These are phyloP conservation scores for Alternaria viburni DNA, from an alignment of 2,329 filamentous ascomycete genomes.

Conservation along the genomic window DNA sequence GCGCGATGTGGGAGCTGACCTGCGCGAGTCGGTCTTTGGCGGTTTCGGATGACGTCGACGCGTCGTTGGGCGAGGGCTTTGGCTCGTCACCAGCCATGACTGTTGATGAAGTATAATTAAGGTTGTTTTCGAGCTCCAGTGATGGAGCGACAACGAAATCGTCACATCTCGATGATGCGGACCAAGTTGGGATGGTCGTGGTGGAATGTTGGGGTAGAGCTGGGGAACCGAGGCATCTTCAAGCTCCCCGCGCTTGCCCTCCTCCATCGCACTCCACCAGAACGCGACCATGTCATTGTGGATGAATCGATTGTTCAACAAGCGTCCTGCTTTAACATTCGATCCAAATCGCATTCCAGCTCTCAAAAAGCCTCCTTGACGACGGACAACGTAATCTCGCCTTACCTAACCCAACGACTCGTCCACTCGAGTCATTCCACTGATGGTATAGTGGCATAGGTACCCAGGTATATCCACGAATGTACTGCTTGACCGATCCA, in stretches of 20 bases:
- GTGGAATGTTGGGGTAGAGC: constrained; percentile 15
- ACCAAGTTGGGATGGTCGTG: neutral
- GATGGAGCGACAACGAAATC: constrained; percentile 10
- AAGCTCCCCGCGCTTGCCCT: constrained; percentile 28
- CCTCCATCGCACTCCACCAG: neutral
- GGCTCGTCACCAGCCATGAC: constrained; percentile 35
- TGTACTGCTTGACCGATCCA: neutral
- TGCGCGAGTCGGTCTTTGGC: constrained; percentile 57
- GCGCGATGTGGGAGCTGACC: constrained; percentile 53
- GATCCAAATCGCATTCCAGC: neutral
- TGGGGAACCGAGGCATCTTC: constrained; percentile 39
- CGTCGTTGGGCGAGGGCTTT: constrained; percentile 19
- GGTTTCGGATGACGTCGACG: constrained; percentile 24
- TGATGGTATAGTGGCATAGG: neutral
- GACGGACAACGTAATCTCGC: neutral
- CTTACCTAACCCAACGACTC: neutral
- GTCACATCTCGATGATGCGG: constrained; percentile 27
- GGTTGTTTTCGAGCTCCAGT: constrained; percentile 8
- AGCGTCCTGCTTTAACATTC: neutral
- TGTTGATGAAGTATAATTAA: neutral
- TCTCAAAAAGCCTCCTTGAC: neutral
- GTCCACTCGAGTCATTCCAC: neutral
- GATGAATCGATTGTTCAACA: neutral
- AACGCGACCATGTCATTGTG: neutral
- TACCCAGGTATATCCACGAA: neutral